Evolutionary conservation across 345 rosid genomes (phyloP).

Genomic region (Gossypium raimondii): DNA sequence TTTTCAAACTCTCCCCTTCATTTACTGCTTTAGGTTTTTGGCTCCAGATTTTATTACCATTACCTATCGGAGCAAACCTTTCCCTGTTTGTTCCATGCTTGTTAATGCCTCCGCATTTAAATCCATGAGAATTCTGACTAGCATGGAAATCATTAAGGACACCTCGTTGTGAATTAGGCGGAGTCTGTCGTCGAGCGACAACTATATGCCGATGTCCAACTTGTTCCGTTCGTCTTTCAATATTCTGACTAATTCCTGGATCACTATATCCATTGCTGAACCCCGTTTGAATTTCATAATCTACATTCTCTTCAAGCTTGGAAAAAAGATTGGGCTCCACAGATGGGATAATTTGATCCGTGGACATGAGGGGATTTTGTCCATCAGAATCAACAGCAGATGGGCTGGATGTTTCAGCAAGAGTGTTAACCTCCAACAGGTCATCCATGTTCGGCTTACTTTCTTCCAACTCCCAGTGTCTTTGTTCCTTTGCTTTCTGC

Average conservation of each 20-base stretch:
- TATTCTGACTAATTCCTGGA: conserved; percentile 27
- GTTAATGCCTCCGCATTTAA: conserved; percentile 44
- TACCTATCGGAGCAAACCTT: conserved; percentile 31
- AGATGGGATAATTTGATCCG: conserved; percentile 34
- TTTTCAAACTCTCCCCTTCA: conserved; percentile 34
- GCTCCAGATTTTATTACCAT: conserved; percentile 70
- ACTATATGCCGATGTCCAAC: conserved; percentile 30
- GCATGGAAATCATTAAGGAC: conserved; percentile 43
- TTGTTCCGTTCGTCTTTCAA: conserved; percentile 28
- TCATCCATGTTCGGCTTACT: conserved; percentile 38
- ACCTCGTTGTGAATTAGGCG: conserved; percentile 41
- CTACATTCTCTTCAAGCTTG: conserved; percentile 32
- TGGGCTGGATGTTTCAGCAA: conserved; percentile 40
- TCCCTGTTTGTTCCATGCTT: conserved; percentile 58
- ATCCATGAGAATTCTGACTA: conserved; percentile 33
- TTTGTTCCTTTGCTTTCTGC: conserved; percentile 71
- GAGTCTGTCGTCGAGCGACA: conserved; percentile 31
- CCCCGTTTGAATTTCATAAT: conserved; percentile 40
- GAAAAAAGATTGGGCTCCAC: conserved; percentile 34
- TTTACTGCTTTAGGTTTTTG: conserved; percentile 49
- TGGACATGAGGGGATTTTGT: conserved; percentile 32
- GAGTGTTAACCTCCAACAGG: conserved; percentile 38
- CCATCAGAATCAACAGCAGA: conserved; percentile 38
- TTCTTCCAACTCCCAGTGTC: conserved; percentile 33
- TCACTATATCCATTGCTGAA: conserved; percentile 35